Base-by-base conservation (phyloP, 352 stramenopile genomes). In the Pythium rishiriense region DNA sequence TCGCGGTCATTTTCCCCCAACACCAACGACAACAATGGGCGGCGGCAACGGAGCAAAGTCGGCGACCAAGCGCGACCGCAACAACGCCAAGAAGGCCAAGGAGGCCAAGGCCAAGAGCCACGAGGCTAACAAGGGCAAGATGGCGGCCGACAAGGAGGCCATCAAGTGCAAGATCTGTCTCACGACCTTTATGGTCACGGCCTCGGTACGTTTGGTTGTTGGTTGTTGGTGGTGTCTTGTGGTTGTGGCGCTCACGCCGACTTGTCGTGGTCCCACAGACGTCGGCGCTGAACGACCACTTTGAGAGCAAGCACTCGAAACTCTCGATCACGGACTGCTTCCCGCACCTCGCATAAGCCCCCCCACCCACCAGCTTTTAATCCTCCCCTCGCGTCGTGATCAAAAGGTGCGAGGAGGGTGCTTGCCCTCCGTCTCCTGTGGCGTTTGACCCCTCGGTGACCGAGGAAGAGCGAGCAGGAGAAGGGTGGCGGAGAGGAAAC, bases 161-260 rank as follows among this genome's bases (percentile, higher is more conserved):
- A 78, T 91, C 75, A 94, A 92, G 76, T 94, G 85, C 81, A 94
- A 91, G 56, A 91, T 94, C 73, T 94, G 85, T 72, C 85, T 94
- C 72, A 91, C 84, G 31, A 93, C 83, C 11, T 93, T 94, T 66
- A 89, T 94, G 78, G 75, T 93, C 72, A 94, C 85, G 22, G 85
- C 83, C 55, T 91, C 70, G 49, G 85, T 93, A 81, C 58, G 85
- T n/a, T n/a, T n/a, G n/a, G n/a, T n/a, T n/a, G n/a, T n/a, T n/a
- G n/a, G n/a, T n/a, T n/a, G n/a, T n/a, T n/a, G n/a, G n/a, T n/a
- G n/a, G n/a, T n/a, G n/a, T n/a, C n/a, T n/a, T n/a, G n/a, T n/a
- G n/a, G n/a, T n/a, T n/a, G n/a, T n/a, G n/a, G n/a, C n/a, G n/a
- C n/a, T n/a, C n/a, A n/a, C n/a, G n/a, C n/a, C n/a, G n/a, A n/a